These are phyloP conservation scores for Paraphysoderma sedebokerense DNA, from an alignment of 371 early-diverging fungal genomes.

Conservation along the genomic window DNA sequence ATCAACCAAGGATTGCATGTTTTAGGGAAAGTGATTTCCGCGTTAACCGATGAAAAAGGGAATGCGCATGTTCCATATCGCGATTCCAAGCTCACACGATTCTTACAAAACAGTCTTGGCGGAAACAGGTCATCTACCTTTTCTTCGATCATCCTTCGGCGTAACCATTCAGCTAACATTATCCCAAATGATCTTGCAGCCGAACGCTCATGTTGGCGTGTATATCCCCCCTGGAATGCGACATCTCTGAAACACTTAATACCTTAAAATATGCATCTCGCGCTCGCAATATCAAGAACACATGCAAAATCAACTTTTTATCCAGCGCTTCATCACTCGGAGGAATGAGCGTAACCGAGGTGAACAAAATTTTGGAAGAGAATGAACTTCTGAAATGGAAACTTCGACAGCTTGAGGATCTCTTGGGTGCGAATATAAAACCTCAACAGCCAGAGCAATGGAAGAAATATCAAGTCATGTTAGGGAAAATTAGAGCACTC, in stretches of 20 bases:
- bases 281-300: conserved; percentile 70
- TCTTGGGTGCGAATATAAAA: too few relatives aligned
- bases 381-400: too few relatives aligned
- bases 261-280: conserved; percentile 86
- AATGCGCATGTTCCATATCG: conserved; percentile 82
- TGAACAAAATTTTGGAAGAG: too few relatives aligned
- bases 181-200: conserved; percentile 7
- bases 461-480: too few relatives aligned
- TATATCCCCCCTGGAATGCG: conserved; percentile 57
- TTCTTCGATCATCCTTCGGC: neutral
- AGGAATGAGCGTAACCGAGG: too few relatives aligned
- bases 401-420: too few relatives aligned
- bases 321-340: too few relatives aligned
- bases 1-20: conserved; percentile 97
- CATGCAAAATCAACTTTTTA: conserved; percentile 50
- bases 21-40: conserved; percentile 97
- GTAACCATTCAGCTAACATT: too few relatives aligned
- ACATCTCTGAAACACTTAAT: conserved; percentile 79
- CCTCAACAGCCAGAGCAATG: too few relatives aligned
- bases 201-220: conserved; percentile 89
- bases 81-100: conserved; percentile 91
- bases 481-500: too few relatives aligned
- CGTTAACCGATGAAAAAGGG: conserved; percentile 66
- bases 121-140: conserved; percentile 40
- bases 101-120: conserved; percentile 92